phyloP scores from a whole-genome alignment of 2,329 filamentous ascomycete genomes.

The Xylariaceae sp. region DNA sequence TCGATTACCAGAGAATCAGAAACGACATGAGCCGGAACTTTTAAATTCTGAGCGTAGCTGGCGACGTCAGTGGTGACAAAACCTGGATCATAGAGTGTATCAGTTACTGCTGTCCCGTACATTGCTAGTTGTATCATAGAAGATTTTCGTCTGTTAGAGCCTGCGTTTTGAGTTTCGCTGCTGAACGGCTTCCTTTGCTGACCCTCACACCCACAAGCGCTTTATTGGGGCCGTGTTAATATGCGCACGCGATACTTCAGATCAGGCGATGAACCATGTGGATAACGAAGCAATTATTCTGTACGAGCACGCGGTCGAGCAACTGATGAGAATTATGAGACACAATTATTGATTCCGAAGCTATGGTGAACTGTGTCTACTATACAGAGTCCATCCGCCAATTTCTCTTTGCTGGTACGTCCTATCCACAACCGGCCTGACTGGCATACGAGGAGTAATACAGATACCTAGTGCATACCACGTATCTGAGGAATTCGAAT shows the following conservation, averaged over 20 bases:
- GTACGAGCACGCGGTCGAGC: no score
- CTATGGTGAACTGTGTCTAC: neutral
- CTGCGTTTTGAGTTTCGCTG: neutral
- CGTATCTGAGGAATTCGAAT: no score
- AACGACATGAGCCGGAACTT: slow-evolving; percentile 84
- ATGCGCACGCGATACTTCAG: neutral
- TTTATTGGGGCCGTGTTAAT: neutral
- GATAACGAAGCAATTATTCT: neutral
- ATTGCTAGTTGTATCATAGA: slow-evolving; percentile 51
- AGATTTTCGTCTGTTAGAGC: slow-evolving; percentile 36
- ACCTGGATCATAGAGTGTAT: slow-evolving; percentile 53
- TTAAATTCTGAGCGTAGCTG: slow-evolving; percentile 34
- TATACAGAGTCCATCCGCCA: neutral
- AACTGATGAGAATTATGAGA: no score
- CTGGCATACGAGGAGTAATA: no score
- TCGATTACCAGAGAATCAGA: slow-evolving; percentile 74
- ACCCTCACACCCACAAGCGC: neutral
- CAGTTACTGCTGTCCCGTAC: slow-evolving; percentile 44
- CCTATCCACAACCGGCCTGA: no score
- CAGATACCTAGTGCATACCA: no score
- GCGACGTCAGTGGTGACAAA: slow-evolving; percentile 36
- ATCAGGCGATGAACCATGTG: no score
- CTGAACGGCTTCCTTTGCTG: slow-evolving; percentile 1
- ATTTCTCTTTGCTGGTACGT: neutral
- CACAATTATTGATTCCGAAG: no score